Evolutionary conservation across 768 basidiomycete genomes (phyloP), one percentile per base, ranked within the genome.

Genomic region (Psilocybe cubensis): DNA sequence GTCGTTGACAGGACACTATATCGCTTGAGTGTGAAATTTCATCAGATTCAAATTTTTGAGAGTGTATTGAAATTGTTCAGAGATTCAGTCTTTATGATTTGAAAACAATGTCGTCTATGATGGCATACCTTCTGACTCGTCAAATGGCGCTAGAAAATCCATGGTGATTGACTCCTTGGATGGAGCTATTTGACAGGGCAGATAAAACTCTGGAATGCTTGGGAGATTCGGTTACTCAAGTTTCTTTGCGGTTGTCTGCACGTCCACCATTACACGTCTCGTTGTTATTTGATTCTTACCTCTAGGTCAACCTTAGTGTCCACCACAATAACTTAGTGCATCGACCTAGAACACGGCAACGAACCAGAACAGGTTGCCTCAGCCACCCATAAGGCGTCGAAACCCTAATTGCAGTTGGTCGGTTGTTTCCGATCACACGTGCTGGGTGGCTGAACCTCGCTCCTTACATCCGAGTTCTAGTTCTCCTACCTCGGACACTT

Each of bases 361-460:
- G 3, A 27, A 5, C 46, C 28, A 24, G 28, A 46, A 7, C 27
- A 25, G 10, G 27, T n/a, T 25, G 27, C 45, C 45, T 21, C 25
- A 46, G 21, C 54, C 48, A 52, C n/a, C 33, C 33, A 28, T 28
- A 42, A 28, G 43, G 35, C 17, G 38, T 28, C 25, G 43, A 56
- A 52, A 61, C 57, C 47, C 48, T n/a, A 42, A 33, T 63, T 47
- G 46, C 63, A 67, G 67, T 64, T 61, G 42, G 53, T 57, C 71
- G 71, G 71, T 44, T 59, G 45, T 56, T 67, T 57, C 71, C 71
- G 71, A 58, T 11, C 45, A 45, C 70, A 72, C 72, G 72, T 71
- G 70, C 66, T 35, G 58, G 64, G 72, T 72, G 72, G 70, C 70
- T 72, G 72, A 71, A 71, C 66, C 64, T 65, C 68, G 58, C 62